A percentile compares a stretch with the other conserved stretches of the same genome.
phyloP scores from a whole-genome alignment of 345 rosid species.

The Sonneratia alba region DNA sequence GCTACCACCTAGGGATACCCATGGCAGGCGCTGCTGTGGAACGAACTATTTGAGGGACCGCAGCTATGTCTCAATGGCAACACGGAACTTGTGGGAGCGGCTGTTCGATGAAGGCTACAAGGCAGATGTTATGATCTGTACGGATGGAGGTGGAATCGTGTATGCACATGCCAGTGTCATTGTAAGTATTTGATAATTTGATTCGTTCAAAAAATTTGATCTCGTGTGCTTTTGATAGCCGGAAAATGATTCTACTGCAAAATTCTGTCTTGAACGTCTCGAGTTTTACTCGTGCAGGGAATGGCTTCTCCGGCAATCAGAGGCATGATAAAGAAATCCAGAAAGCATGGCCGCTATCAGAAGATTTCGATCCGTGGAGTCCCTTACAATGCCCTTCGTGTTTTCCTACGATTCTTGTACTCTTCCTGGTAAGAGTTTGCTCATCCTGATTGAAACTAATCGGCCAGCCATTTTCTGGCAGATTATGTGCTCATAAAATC shows the following conservation, averaged over 20 bases:
- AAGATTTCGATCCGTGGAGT: constrained; percentile 62
- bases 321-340: constrained; percentile 64
- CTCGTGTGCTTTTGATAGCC: neutral
- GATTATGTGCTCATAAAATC: no score
- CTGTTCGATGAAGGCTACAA: constrained; percentile 64
- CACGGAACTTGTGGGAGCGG: constrained; percentile 55
- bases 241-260: neutral
- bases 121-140: constrained; percentile 52
- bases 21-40: neutral
- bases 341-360: constrained; percentile 30
- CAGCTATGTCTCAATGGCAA: constrained; percentile 20
- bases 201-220: neutral
- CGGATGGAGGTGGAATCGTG: constrained; percentile 42
- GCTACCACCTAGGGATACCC: constrained; percentile 21
- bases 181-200: constrained; percentile 33
- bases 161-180: constrained; percentile 65
- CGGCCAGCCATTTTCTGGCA: neutral
- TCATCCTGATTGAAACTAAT: neutral
- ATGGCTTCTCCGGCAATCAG: constrained; percentile 68
- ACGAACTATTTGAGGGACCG: neutral
- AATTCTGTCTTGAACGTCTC: neutral
- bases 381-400: constrained; percentile 56
- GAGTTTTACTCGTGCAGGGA: constrained; percentile 34
- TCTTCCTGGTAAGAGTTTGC: constrained; percentile 53
- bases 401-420: constrained; percentile 67